phyloP scores from a whole-genome alignment of 495 filamentous ascomycete species.

The Margaritispora aquatica region DNA sequence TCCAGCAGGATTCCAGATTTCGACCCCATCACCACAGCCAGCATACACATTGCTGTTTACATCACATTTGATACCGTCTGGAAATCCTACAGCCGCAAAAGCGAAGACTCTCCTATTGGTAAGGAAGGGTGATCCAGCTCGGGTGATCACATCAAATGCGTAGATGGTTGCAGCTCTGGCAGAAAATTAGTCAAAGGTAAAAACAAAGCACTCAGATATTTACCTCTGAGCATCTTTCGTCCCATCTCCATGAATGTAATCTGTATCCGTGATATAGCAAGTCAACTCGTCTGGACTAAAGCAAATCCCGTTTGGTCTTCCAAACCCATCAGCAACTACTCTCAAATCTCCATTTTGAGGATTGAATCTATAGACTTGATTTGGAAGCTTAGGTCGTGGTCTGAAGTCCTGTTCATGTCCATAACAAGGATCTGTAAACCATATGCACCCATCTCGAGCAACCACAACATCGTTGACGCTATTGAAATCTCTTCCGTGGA shows the following conservation, averaged over 20 bases:
- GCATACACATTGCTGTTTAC: slow-evolving; percentile 53
- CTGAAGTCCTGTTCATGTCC: slow-evolving; percentile 53
- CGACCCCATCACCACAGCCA: slow-evolving; percentile 55
- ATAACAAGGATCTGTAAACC: slow-evolving; percentile 62
- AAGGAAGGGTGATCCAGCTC: slow-evolving; percentile 30
- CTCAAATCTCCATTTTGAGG: slow-evolving; percentile 38
- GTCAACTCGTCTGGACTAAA: slow-evolving; percentile 47
- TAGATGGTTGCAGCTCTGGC: slow-evolving; percentile 30
- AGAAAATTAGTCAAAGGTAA: neutral
- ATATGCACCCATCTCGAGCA: slow-evolving; percentile 46
- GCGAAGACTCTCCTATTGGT: slow-evolving; percentile 49
- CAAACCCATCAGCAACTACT: slow-evolving; percentile 50
- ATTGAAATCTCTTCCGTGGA: slow-evolving; percentile 53
- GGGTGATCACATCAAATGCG: slow-evolving; percentile 19
- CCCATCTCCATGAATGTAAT: slow-evolving; percentile 21
- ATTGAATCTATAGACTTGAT: slow-evolving; percentile 51
- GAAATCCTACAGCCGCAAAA: slow-evolving; percentile 44
- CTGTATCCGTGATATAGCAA: slow-evolving; percentile 53
- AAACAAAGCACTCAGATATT: neutral
- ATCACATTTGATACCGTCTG: slow-evolving; percentile 58
- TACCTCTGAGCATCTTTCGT: slow-evolving; percentile 17
- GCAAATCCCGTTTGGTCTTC: slow-evolving; percentile 49
- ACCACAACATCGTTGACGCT: slow-evolving; percentile 53
- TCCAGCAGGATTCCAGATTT: slow-evolving; percentile 53
- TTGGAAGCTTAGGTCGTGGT: slow-evolving; percentile 41